These are phyloP conservation scores for Ploettnerulaceae sp. DNA, from an alignment of 2,329 filamentous ascomycete genomes.

Conservation along the genomic window DNA sequence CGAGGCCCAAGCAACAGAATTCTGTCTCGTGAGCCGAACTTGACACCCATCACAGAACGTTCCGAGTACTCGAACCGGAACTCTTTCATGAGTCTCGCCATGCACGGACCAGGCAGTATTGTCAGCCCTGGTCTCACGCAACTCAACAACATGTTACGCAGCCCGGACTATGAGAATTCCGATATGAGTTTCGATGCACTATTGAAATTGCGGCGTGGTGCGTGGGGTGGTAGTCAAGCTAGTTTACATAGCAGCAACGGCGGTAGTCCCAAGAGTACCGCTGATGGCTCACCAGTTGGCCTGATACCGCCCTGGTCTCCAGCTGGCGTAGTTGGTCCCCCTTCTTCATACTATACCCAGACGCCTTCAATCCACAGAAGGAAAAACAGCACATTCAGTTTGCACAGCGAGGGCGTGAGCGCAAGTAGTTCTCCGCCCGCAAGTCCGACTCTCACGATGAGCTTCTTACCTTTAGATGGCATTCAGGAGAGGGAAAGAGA, in stretches of 20 bases:
- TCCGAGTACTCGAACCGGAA: constrained; percentile 96
- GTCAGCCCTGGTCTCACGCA: constrained; percentile 73
- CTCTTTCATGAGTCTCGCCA: constrained; percentile 60
- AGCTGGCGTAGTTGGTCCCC: not conserved
- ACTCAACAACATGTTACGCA: constrained; percentile 58
- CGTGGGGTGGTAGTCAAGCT: constrained; percentile 77
- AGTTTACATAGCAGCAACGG: constrained; percentile 56
- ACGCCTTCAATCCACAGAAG: constrained; percentile 16
- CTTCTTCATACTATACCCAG: not conserved
- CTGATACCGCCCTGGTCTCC: constrained; percentile 24
- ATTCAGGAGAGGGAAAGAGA: constrained; percentile 2
- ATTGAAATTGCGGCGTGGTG: constrained; percentile 62
- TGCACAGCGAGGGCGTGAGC: constrained; percentile 20
- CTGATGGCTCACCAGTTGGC: constrained; percentile 26
- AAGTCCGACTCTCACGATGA: constrained; percentile 26
- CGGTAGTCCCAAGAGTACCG: constrained; percentile 34
- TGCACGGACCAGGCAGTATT: constrained; percentile 43
- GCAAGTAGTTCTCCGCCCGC: constrained; percentile 14
- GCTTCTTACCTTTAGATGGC: constrained; percentile 2
- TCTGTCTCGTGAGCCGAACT: constrained; percentile 77
- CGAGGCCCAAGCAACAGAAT: constrained; percentile 69
- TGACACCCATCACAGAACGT: constrained; percentile 93
- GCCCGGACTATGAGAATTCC: constrained; percentile 42
- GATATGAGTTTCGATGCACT: constrained; percentile 72
- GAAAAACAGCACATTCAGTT: constrained; percentile 27